A percentile compares a stretch with the other conserved stretches of the same genome.
Evolutionary conservation across 2,329 filamentous ascomycete genomes (phyloP).

Genomic region (Rhynchosporium graminicola): DNA sequence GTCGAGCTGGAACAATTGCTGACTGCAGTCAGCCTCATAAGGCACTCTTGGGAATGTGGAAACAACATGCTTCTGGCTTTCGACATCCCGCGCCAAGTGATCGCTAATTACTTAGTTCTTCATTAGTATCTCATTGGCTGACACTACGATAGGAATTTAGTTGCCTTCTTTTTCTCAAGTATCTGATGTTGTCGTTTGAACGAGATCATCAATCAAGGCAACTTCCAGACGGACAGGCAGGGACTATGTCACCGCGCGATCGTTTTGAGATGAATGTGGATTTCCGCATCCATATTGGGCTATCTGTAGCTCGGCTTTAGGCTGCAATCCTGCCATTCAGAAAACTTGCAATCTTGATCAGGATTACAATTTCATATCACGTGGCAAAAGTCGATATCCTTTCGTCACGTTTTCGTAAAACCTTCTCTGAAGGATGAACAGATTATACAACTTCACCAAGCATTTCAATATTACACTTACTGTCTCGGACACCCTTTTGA

Average conservation of each 20-base stretch:
- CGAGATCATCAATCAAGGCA: conserved; percentile 4
- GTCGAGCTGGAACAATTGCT: conserved; percentile 18
- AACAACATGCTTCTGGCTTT: neutral
- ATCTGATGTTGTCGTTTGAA: neutral
- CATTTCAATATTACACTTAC: no score
- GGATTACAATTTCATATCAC: no score
- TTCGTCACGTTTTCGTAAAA: no score
- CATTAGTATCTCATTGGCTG: neutral
- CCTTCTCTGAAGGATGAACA: no score
- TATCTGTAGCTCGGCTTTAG: no score
- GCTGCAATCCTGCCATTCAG: no score
- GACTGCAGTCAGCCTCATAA: conserved; percentile 21
- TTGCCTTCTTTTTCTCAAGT: neutral
- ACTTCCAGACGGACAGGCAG: neutral
- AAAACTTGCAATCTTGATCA: no score
- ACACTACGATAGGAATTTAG: neutral
- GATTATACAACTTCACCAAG: no score
- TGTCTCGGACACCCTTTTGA: no score
- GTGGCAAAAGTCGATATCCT: no score
- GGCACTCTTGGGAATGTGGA: conserved; percentile 14
- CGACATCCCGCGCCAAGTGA: conserved; percentile 9
- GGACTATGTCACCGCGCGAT: neutral
- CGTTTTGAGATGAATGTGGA: no score
- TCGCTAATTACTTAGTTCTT: conserved; percentile 3
- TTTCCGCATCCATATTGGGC: no score